Evolutionary conservation across 495 filamentous ascomycete genomes (phyloP), one percentile per base, ranked within the genome.

Genomic region (Xylaria venustula): DNA sequence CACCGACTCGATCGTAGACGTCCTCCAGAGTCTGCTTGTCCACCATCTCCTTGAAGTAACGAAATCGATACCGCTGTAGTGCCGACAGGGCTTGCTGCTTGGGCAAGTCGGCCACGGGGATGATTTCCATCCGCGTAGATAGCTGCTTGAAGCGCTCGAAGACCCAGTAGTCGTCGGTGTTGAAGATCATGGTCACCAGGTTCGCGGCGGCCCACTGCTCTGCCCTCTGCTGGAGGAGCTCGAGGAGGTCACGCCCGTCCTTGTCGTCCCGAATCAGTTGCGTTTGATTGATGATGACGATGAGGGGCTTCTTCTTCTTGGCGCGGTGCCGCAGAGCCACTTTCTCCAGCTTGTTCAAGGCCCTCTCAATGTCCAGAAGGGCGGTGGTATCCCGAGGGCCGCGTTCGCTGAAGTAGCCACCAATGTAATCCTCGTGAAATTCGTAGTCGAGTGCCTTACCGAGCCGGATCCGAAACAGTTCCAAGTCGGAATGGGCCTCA

Each of bases 311-410:
- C 7, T 85, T 83, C 19, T 84, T 77, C 44, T 58, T 73, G 2
- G 62, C 52, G n/a, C 87, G 81, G 40, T 90, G 82, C 57, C 71
- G 77, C 19, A 97, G 69, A 0, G 94, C 94, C 8, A 97, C 90
- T 74, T 98, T 98, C 71, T 98, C 93, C 5, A 98, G 76, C 73
- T 98, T 97, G 80, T 98, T 98, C 74, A 98, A 87, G 1, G 94
- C 94, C 15, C 94, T 85, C 67, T 98, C 94, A 51, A 98, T 96
- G 65, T 98, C 94, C 14, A 98, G 78, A 17, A 98, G 72, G 4
- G 94, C 90, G 0, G 90, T 93, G 2, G 90, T 91, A 64, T 98
- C 94, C 19, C 94, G 84, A 0, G 95, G 94, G 0, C 94, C 94
- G 30, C 91, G 85, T 64, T 98, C 96, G 58, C 89, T 93, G 78